Evolutionary conservation across 2,329 filamentous ascomycete species (phyloP), one percentile per base, ranked within the genome.

Genomic region (Aspergillus glaucus): DNA sequence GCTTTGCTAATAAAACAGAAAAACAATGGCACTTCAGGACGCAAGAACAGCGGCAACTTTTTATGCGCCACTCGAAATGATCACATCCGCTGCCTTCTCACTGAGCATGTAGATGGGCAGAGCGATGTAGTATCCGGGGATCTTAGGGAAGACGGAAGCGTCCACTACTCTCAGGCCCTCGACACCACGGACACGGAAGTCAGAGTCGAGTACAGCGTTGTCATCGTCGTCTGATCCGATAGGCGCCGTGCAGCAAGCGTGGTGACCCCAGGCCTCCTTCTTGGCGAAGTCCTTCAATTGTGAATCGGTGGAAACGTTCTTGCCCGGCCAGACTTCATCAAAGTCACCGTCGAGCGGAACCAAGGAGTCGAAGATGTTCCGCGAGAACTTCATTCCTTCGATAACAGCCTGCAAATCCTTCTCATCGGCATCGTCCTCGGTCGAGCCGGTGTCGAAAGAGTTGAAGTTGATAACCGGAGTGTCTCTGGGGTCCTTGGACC

Each of bases 401-500:
- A 73, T 70, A 10, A 82, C 57, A 2, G 81, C 79, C 45, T 72
- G 61, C 5, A 78, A 62, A 54, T 81, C 76, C 19, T 81, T 63
- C 45, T 82, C 75, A 28, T 73, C 68, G 0, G 66, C 68, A 3
- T 68, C 66, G 41, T 68, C 62, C 1, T 52, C 62, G 9, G 56
- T 60, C 0, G 67, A 65, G 2, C 71, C 67, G 28, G 66, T 62
- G 30, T 60, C 68, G 37, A 65, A 83, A 59, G 76, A 83, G 63
- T 81, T 78, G 70, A 82, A 85, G 50, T 73, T 73, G 58, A 87
- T 84, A 6, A 76, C 62, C 0, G 85, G 85, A 2, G 73, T 72
- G 50, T 86, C 83, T 0, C 79, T 76, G 1, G 85, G 84, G 58
- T 87, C 77, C 0, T 75, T 67, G 0, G 79, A 82, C 10, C 72